Base-by-base conservation (phyloP, 768 basidiomycete species). In the Collybiopsis confluens region DNA sequence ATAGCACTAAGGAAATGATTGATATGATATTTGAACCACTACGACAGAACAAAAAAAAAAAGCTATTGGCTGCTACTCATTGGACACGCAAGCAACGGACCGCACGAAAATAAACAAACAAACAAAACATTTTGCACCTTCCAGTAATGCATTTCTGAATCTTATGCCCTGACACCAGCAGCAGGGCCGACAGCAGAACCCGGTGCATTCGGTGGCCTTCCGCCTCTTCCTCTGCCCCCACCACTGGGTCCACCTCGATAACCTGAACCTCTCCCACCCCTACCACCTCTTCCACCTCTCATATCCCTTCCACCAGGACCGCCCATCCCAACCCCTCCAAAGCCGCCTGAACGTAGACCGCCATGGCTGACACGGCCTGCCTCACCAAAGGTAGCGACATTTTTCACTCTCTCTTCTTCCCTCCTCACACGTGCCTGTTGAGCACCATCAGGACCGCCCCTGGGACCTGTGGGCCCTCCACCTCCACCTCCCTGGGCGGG, bases 371-470 rank as follows among this genome's bases (percentile, higher is more conserved):
- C 80, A 45, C 86, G 86, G 10, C 89, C 89, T 7, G 90, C 83
- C 65, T 92, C 90, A 2, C 90, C 91, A 74, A 93, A 93, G 7
- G 90, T 92, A 27, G 87, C 86, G 8, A 92, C 82, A 61, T 92
- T 92, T 68, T 80, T 82, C 67, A 90, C 88, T 56, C 90, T 70
- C 64, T 92, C 90, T 61, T 92, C 91, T 60, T 92, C 90, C 41
- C 90, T 70, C 60, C 90, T 76, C 59, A 82, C 88, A 49, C 85
- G 73, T 1, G 85, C 89, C 15, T 35, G 30, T 21, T 48, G 47
- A 7, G 33, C 47, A 21, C 47, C 75, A 9, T 77, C 70, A 0
- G 77, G 72, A 0, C 81, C 75, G 28, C 68, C 60, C 10, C 74
- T 65, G 4, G 74, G 60, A 2, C 76, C 71, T 11, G 77, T 68